Conservation (phyloP, 1,284 basidiomycete species). For the Pseudozyma flocculosa region DNA sequence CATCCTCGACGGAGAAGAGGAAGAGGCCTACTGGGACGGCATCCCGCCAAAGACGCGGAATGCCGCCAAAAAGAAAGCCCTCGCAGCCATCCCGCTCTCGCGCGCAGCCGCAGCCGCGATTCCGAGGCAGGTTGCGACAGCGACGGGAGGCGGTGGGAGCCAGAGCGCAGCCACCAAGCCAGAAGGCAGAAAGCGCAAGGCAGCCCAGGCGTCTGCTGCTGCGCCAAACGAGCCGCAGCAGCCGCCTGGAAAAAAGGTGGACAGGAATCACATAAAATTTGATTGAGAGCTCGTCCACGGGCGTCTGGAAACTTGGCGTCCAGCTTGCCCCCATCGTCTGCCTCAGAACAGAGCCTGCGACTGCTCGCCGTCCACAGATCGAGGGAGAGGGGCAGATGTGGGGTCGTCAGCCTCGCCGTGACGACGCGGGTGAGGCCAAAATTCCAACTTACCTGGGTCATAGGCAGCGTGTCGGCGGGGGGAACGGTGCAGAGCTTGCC, state of each 20-base stretch:
- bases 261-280: background rate
- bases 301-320: no score
- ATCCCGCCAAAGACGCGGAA: slow-evolving; percentile 10
- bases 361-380: background rate
- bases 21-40: slow-evolving; percentile 10
- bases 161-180: no score
- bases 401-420: slow-evolving; percentile 1
- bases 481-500: slow-evolving; percentile 41
- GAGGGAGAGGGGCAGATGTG: slow-evolving; percentile 13
- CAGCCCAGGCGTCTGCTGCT: no score
- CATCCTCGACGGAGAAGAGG: slow-evolving; percentile 1
- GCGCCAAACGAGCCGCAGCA: no score
- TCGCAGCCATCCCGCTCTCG: slow-evolving; percentile 1
- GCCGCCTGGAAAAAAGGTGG: no score
- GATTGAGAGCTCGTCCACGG: background rate
- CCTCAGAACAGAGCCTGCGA: background rate
- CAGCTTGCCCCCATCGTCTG: no score
- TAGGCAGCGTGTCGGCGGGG: slow-evolving; percentile 40
- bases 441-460: slow-evolving; percentile 25
- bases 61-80: slow-evolving; percentile 4
- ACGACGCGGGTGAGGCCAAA: background rate
- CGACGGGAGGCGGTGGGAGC: no score
- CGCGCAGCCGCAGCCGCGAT: no score
- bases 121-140: no score
- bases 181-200: no score